phyloP scores from a whole-genome alignment of 768 basidiomycete species.

The Rhizopogon vinicolor region DNA sequence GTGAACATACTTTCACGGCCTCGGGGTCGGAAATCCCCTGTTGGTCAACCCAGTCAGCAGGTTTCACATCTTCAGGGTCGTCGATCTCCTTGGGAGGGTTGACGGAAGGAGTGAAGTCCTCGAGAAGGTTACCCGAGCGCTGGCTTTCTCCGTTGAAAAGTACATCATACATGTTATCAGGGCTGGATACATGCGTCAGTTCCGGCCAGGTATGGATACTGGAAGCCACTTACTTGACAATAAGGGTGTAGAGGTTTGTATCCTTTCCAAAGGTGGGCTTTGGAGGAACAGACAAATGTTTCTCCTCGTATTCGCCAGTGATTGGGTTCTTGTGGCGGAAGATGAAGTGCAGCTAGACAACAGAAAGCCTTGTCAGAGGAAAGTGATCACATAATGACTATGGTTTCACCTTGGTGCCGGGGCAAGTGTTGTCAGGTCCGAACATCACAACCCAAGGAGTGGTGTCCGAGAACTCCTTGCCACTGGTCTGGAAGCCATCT shows the following conservation, averaged over 20 bases:
- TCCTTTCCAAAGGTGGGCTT: slow-evolving; percentile 84
- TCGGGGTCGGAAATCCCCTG: slow-evolving; percentile 82
- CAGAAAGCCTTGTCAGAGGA: slow-evolving; percentile 1
- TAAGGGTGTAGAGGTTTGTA: slow-evolving; percentile 92
- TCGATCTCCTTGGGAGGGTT: slow-evolving; percentile 94
- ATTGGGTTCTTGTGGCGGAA: slow-evolving; percentile 96
- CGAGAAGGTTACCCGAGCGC: slow-evolving; percentile 78
- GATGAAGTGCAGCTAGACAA: slow-evolving; percentile 87
- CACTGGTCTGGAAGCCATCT: slow-evolving; percentile 90
- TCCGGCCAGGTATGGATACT: neutral
- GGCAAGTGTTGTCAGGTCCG: slow-evolving; percentile 92
- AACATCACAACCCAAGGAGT: slow-evolving; percentile 98
- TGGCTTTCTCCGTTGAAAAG: slow-evolving; percentile 83
- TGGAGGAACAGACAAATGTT: slow-evolving; percentile 83
- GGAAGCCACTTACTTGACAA: slow-evolving; percentile 66
- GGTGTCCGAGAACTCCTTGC: slow-evolving; percentile 90
- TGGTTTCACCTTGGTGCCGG: slow-evolving; percentile 75
- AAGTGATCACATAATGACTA: neutral
- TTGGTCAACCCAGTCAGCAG: slow-evolving; percentile 87
- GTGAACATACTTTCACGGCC: slow-evolving; percentile 63
- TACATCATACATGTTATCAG: slow-evolving; percentile 93
- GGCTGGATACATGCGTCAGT: slow-evolving; percentile 38
- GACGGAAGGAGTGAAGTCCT: slow-evolving; percentile 90
- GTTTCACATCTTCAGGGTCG: slow-evolving; percentile 89
- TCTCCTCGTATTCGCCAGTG: slow-evolving; percentile 93